Percentiles rank a stretch among this genome's conserved stretches.
phyloP scores from a whole-genome alignment of 257 asterid genomes.

The Osmanthus fragrans region DNA sequence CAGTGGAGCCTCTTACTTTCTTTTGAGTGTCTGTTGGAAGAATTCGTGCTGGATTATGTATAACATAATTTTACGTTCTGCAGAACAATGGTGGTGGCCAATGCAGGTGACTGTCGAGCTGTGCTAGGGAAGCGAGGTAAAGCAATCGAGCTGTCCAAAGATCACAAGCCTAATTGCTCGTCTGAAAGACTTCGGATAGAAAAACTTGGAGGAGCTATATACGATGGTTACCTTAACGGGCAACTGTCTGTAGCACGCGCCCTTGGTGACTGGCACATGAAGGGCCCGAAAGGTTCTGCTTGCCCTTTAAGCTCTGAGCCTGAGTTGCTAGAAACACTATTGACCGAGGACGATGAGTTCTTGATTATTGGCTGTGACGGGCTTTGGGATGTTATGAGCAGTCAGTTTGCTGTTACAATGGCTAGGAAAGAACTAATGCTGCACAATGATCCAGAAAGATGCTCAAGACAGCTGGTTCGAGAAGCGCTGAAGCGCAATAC shows the following conservation, averaged over 20 bases:
- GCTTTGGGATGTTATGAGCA: conserved; percentile 95
- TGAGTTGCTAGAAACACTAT: conserved; percentile 62
- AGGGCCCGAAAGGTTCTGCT: conserved; percentile 71
- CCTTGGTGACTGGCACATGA: conserved; percentile 97
- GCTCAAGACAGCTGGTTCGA: conserved; percentile 79
- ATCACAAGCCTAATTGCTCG: conserved; percentile 74
- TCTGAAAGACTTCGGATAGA: conserved; percentile 75
- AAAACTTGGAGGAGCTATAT: conserved; percentile 80
- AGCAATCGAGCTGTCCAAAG: conserved; percentile 84
- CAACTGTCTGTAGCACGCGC: conserved; percentile 91
- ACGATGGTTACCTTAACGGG: conserved; percentile 87
- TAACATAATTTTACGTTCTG: conserved; percentile 23
- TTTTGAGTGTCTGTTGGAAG: not conserved
- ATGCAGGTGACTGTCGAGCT: conserved; percentile 95
- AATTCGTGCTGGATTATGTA: not conserved
- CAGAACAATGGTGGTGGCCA: conserved; percentile 82
- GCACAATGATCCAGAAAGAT: conserved; percentile 84
- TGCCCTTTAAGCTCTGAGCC: conserved; percentile 89
- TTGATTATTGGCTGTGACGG: conserved; percentile 91
- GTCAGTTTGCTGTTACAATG: conserved; percentile 86
- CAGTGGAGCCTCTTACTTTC: not conserved
- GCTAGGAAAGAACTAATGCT: conserved; percentile 84
- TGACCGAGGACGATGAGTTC: conserved; percentile 90
- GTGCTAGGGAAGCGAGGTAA: conserved; percentile 84
- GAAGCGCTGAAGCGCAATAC: conserved; percentile 87